Conservation (phyloP, 2,329 filamentous ascomycete genomes). For the Boeremia lycopersici region DNA sequence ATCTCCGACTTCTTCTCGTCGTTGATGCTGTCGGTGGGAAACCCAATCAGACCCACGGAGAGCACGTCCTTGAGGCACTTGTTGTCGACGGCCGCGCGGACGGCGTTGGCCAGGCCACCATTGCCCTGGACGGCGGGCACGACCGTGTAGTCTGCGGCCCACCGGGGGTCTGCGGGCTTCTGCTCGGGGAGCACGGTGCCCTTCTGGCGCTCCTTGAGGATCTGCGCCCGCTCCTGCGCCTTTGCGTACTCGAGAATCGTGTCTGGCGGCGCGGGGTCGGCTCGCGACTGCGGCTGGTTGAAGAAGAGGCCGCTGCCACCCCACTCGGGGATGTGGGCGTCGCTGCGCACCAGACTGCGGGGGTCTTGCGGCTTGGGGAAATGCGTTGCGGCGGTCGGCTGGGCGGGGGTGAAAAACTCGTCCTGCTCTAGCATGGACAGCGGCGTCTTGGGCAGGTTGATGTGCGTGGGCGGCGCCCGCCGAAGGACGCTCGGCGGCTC, state of each 20-base stretch:
- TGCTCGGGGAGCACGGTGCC: conserved; percentile 22
- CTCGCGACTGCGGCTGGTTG: conserved; percentile 79
- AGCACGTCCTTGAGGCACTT: conserved; percentile 74
- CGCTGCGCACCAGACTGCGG: conserved; percentile 68
- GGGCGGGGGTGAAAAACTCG: conserved; percentile 54
- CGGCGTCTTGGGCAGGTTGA: conserved; percentile 50
- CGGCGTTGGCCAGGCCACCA: conserved; percentile 86
- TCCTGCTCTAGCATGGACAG: conserved; percentile 46
- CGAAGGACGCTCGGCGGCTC: conserved; percentile 49
- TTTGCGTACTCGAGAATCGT: conserved; percentile 74
- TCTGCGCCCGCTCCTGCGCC: conserved; percentile 47
- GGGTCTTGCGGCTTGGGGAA: conserved; percentile 58
- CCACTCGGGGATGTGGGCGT: conserved; percentile 79
- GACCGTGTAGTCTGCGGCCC: conserved; percentile 80
- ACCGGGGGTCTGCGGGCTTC: conserved; percentile 51
- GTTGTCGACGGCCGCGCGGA: conserved; percentile 75
- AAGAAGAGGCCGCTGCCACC: conserved; percentile 64
- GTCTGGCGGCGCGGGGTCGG: conserved; percentile 74
- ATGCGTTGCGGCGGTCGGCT: conserved; percentile 57
- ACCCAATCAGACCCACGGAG: conserved; percentile 93
- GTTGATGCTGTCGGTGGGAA: conserved; percentile 86
- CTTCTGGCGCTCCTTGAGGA: conserved; percentile 32
- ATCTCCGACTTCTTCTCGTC: conserved; percentile 82
- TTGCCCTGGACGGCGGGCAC: conserved; percentile 90
- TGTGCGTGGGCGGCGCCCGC: conserved; percentile 35